Conservation (phyloP, 202 grass and related monocot species). For the Carex sylvatica region DNA sequence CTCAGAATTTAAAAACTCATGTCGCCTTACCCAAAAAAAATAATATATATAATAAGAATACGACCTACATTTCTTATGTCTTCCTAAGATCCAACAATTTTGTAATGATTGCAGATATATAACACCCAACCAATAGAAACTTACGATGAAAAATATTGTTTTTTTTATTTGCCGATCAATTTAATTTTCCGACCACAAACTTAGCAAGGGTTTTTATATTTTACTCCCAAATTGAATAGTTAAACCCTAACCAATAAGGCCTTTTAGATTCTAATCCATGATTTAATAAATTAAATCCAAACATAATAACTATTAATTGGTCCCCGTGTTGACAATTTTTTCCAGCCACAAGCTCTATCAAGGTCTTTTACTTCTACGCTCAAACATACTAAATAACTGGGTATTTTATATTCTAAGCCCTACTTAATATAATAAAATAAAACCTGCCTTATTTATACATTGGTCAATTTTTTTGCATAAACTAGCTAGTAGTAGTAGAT, state of each 20-base stretch:
- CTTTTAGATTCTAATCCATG: neutral
- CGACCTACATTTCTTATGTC: neutral
- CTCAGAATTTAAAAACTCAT: too few species aligned
- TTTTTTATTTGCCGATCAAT: neutral
- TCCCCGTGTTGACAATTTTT: neutral
- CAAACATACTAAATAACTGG: too few species aligned
- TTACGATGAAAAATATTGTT: neutral
- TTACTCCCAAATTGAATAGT: neutral
- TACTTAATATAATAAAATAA: neutral
- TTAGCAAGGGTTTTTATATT: neutral
- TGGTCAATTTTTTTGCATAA: neutral
- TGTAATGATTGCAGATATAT: neutral
- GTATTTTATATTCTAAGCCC: neutral
- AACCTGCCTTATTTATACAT: neutral
- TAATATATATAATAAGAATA: neutral
- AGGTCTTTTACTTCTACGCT: neutral
- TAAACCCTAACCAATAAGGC: neutral
- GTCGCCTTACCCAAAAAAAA: neutral
- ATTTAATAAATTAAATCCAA: neutral
- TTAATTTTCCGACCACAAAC: neutral
- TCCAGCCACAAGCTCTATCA: neutral
- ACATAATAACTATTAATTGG: neutral
- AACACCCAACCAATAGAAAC: neutral
- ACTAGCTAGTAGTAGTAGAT: neutral
- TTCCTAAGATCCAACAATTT: neutral